Conservation (phyloP, 495 filamentous ascomycete genomes). For the Penicillium antarcticum region DNA sequence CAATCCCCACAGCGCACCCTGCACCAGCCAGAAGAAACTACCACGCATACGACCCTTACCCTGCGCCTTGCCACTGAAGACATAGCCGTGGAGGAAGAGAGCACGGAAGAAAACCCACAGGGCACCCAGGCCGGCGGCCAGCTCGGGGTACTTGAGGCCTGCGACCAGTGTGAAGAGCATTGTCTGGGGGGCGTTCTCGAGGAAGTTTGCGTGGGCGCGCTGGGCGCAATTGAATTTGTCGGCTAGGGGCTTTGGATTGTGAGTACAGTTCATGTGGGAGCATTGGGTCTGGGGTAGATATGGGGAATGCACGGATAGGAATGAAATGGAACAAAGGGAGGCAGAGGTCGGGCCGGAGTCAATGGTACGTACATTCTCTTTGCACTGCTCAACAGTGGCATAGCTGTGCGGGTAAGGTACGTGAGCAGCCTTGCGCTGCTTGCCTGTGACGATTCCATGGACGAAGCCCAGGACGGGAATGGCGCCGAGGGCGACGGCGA, state of each 20-base stretch:
- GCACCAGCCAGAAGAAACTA: constrained; percentile 34
- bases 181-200: constrained; percentile 60
- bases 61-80: constrained; percentile 38
- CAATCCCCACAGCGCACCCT: constrained; percentile 45
- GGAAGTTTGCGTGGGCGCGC: constrained; percentile 68
- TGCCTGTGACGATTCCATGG: constrained; percentile 46
- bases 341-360: constrained; percentile 10
- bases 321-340: not conserved
- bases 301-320: not conserved
- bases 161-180: constrained; percentile 57
- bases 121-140: constrained; percentile 48
- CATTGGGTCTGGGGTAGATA: too few species aligned
- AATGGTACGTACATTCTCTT: constrained; percentile 46
- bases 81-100: constrained; percentile 61
- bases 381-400: constrained; percentile 53
- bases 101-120: constrained; percentile 55
- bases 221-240: constrained; percentile 65
- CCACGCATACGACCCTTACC: constrained; percentile 48
- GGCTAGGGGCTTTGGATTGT: constrained; percentile 30
- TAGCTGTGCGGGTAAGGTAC: constrained; percentile 64
- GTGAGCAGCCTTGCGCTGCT: constrained; percentile 50
- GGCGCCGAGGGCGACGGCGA: constrained; percentile 52
- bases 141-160: constrained; percentile 54
- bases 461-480: constrained; percentile 57
- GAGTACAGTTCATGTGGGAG: not conserved